phyloP scores from a whole-genome alignment of 148 eudicot genomes.

The Cornus kousa region DNA sequence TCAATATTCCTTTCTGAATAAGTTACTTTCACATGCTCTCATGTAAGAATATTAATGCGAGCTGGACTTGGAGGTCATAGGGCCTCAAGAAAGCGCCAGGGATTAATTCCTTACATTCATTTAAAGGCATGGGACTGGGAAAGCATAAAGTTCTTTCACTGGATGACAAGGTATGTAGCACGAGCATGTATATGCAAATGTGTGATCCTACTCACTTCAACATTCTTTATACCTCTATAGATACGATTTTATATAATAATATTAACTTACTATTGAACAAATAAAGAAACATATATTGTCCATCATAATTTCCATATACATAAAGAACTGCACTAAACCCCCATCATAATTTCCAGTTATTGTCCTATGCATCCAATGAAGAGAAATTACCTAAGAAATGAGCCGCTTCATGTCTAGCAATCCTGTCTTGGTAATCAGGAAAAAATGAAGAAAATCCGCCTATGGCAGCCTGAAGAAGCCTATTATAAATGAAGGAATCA shows the following conservation, averaged over 20 bases:
- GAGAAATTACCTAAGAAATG: constrained; percentile 72
- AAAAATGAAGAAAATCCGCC: constrained; percentile 71
- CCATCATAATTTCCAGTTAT: background rate
- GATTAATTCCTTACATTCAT: background rate
- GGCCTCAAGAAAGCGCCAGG: background rate
- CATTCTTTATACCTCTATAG: background rate
- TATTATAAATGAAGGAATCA: constrained; percentile 18
- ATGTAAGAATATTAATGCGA: too few relatives aligned
- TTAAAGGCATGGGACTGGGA: background rate
- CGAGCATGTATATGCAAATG: background rate
- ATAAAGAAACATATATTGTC: too few relatives aligned
- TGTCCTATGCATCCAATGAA: background rate
- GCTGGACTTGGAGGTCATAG: too few relatives aligned
- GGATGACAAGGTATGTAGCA: background rate
- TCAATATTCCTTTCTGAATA: too few relatives aligned
- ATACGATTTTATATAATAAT: background rate
- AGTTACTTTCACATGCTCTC: too few relatives aligned
- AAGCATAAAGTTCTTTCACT: background rate
- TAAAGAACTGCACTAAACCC: background rate
- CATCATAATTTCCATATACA: background rate
- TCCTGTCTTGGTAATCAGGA: constrained; percentile 91
- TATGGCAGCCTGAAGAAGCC: constrained; percentile 97
- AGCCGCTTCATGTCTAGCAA: constrained; percentile 96
- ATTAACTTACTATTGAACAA: background rate
- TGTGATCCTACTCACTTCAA: background rate